phyloP scores from a whole-genome alignment of 768 basidiomycete species.

The Cystobasidium ongulense region DNA sequence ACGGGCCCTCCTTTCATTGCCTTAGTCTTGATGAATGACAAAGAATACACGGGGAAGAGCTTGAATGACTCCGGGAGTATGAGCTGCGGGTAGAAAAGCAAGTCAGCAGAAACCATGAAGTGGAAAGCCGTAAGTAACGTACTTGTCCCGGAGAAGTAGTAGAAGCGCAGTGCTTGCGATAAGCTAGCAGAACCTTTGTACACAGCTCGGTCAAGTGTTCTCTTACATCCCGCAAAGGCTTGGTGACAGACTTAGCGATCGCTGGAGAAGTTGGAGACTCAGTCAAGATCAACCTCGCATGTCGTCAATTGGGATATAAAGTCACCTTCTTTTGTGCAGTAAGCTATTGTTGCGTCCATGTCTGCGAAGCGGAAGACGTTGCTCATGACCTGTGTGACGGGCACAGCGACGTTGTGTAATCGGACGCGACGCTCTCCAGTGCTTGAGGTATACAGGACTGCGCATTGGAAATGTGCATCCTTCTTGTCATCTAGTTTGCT shows the following conservation, averaged over 20 bases:
- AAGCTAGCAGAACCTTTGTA: constrained; percentile 70
- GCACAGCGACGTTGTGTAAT: constrained; percentile 73
- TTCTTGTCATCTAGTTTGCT: constrained; percentile 58
- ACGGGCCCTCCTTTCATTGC: constrained; percentile 93
- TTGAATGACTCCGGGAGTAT: constrained; percentile 91
- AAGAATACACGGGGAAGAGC: constrained; percentile 67
- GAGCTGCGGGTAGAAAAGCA: constrained; percentile 52
- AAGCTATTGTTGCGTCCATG: constrained; percentile 68
- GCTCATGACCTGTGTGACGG: constrained; percentile 71
- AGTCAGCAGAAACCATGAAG: not conserved
- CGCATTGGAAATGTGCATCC: constrained; percentile 74
- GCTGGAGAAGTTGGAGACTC: constrained; percentile 52
- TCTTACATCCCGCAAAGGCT: constrained; percentile 64
- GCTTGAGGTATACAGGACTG: constrained; percentile 72
- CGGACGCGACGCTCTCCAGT: constrained; percentile 74
- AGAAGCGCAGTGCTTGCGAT: constrained; percentile 77
- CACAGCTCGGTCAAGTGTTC: constrained; percentile 78
- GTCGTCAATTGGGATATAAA: not conserved
- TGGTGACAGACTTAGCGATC: constrained; percentile 56
- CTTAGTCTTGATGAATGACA: constrained; percentile 78
- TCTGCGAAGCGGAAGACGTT: constrained; percentile 88
- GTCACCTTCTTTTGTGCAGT: constrained; percentile 70
- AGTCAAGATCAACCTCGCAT: not conserved
- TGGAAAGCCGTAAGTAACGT: constrained; percentile 33
- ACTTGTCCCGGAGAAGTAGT: constrained; percentile 72